Percentiles rank a stretch among this genome's conserved stretches.
phyloP scores from a whole-genome alignment of 2,329 filamentous ascomycete species.

The Clonostachys rhizophaga region DNA sequence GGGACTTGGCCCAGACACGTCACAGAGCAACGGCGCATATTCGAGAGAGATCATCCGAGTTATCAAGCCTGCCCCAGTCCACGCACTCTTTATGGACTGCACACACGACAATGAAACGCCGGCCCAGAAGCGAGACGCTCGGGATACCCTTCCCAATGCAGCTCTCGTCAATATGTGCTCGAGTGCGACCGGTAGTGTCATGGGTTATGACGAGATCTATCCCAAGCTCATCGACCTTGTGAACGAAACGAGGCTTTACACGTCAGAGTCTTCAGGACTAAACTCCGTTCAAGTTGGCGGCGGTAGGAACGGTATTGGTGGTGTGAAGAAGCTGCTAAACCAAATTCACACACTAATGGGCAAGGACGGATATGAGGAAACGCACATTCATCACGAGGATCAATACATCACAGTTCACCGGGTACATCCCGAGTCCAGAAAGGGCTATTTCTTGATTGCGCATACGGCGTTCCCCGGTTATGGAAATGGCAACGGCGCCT shows the following conservation, averaged over 20 bases:
- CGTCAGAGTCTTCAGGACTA: conserved; percentile 64
- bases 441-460: conserved; percentile 92
- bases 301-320: conserved; percentile 79
- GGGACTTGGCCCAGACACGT: conserved; percentile 9
- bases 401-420: conserved; percentile 96
- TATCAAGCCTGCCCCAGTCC: conserved; percentile 84
- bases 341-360: conserved; percentile 95
- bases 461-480: conserved; percentile 94
- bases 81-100: conserved; percentile 97
- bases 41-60: conserved; percentile 66
- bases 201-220: conserved; percentile 97
- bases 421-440: conserved; percentile 86
- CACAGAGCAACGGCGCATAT: conserved; percentile 19
- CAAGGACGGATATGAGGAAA: conserved; percentile 89
- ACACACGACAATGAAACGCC: conserved; percentile 98
- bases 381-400: conserved; percentile 92
- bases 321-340: conserved; percentile 89
- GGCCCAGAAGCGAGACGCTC: conserved; percentile 88
- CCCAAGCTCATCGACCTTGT: conserved; percentile 91
- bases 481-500: conserved; percentile 75
- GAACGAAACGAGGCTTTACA: conserved; percentile 79
- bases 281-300: conserved; percentile 58
- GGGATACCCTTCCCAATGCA: conserved; percentile 90
- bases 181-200: conserved; percentile 90
- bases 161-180: conserved; percentile 95